Conservation (phyloP, 164 flowering plant species). For the Magnolia officinalis region DNA sequence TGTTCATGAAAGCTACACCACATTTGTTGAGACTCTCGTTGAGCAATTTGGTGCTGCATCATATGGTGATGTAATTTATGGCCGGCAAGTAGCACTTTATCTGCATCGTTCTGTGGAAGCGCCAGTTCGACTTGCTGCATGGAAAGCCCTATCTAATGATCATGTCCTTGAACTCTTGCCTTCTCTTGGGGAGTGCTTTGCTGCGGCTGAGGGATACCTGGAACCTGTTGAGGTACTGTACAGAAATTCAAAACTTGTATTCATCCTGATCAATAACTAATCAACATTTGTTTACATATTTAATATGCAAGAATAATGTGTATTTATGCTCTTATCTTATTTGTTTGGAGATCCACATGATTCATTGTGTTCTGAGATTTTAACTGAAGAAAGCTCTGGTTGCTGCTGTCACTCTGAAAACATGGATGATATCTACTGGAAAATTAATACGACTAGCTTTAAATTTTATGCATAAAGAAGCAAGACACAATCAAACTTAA, state of each 20-base stretch:
- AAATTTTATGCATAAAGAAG: not conserved
- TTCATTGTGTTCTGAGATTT: not conserved
- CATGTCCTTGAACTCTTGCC: conserved; percentile 85
- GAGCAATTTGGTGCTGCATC: conserved; percentile 87
- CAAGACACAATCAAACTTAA: not conserved
- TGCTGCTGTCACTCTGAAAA: not conserved
- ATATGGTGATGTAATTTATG: conserved; percentile 79
- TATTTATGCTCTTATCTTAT: not conserved
- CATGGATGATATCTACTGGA: not conserved
- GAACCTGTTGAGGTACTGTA: conserved; percentile 75
- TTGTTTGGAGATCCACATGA: not conserved
- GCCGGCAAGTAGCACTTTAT: conserved; percentile 85
- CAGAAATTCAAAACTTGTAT: not conserved
- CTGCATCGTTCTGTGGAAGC: conserved; percentile 62
- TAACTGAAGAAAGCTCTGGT: not conserved
- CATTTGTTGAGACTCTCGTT: conserved; percentile 68
- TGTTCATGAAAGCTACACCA: conserved; percentile 73
- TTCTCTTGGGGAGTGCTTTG: conserved; percentile 53
- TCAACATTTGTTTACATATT: not conserved
- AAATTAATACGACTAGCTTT: not conserved
- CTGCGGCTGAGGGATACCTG: conserved; percentile 66
- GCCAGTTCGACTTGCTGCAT: conserved; percentile 68
- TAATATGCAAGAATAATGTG: too few species aligned
- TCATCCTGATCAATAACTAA: too few species aligned
- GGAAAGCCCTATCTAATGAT: conserved; percentile 72